Base-by-base conservation (phyloP, 1,284 basidiomycete genomes). In the Ceratorhiza oryzae-sativae region DNA sequence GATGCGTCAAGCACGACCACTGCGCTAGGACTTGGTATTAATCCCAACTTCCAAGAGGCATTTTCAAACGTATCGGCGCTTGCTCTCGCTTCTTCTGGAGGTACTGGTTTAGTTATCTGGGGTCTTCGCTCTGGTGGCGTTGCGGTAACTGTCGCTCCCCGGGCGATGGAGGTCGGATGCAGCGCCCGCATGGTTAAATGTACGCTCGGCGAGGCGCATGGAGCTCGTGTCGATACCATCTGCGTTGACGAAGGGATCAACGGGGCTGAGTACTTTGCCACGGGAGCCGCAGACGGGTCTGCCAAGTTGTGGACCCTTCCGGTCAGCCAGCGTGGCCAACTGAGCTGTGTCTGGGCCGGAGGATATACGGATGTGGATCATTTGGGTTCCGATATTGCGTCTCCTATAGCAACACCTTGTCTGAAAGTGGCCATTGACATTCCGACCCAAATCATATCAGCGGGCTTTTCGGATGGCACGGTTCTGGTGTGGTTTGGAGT, bases 121-220 rank as follows among this genome's bases (percentile, higher is more conserved):
- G 94, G 92, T 1, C 90, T 88, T 76, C 82, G 84, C 39, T 87
- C 84, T 51, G 94, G 93, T 46, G 86, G 88, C 71, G 84, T 95
- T 8, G 84, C 87, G 0, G 82, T 92, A 34, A 88, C 89, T 32
- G 83, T 82, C 4, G 86, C 86, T 0, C 81, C 81, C 18, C 84
- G 84, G 45, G 86, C 86, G 20, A 88, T 90, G 84, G 88, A 90
- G 56, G 77, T 80, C 20, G 79, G 79, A 25, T 83, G 86, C 51
- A 81, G 83, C 18, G 81, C 83, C 27, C 85, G 82, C 59, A 62
- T 87, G 70, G 78, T 82, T 32, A 80, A 83, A 72, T 89, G 88
- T 76, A 73, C 74, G 8, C 79, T 85, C 15, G 77, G 77, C 3
- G 89, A 93, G 27, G 82, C 86, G 61, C 92, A 93, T 75, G 82